Base-by-base conservation (phyloP, 208 protist species). In the Crithidia acanthocephali region DNA sequence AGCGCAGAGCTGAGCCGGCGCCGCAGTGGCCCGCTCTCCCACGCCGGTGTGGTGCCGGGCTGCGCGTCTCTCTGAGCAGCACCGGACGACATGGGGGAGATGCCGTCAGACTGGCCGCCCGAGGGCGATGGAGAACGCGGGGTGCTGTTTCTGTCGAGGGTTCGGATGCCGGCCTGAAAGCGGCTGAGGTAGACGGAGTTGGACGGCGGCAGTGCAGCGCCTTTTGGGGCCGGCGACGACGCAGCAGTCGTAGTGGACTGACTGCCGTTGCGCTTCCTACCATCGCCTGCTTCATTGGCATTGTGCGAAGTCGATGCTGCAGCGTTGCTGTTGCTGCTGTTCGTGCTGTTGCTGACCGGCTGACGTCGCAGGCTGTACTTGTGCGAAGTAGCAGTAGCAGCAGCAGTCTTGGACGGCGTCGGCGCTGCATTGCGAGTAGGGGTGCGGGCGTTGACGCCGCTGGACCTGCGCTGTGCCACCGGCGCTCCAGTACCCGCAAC, bases 121-220 rank as follows among this genome's bases (percentile, higher is more conserved):
- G 56, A 72, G 13, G 35, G 48, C 20, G 57, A 51, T 10, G 44
- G 62, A 7, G 63, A 61, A 7, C 27, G 22, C 2, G 64, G 27
- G 6, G 57, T 0, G 6, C 44, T 23, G 25, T 9, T n/a, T n/a
- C n/a, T 25, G 50, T 77, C 64, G 1, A 77, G 57, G 18, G 60
- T 44, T 0, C 57, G 50, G 44, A 77, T 77, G 27, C 72, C 72
- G 2, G 64, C 72, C 50, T 77, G 64, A 30, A 77, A 77, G 16
- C 44, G 42, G 1, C 27, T 48, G 13, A 77, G 27, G 15, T 77
- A 77, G n/a, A 48, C 64, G 1, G 72, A 67, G 8, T 66, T 66
- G 9, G 56, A 50, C 8, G 64, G 28, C 6, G 52, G 35, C 40
- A 28, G 33, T 3, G 37, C 5, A 11, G 27, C 37, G 2, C 37